Percentiles rank a stretch among this genome's conserved stretches.
Conservation (phyloP, 257 asterid species). For the Primulina tabacum region DNA sequence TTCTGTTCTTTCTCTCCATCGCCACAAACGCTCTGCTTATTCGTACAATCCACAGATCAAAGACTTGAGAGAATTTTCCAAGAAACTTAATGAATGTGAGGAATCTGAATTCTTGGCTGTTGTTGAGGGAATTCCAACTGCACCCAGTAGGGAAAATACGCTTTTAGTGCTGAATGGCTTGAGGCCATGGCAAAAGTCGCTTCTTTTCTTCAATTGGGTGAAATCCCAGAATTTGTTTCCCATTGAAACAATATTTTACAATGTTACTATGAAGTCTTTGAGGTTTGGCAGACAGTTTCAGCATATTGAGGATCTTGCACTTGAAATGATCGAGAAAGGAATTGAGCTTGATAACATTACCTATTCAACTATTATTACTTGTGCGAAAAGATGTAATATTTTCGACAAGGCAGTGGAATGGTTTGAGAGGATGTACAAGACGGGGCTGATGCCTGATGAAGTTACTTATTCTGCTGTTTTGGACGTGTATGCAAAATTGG, state of each 20-base stretch:
- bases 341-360: slow-evolving; percentile 80
- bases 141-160: slow-evolving; percentile 60
- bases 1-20: slow-evolving; percentile 73
- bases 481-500: slow-evolving; percentile 82
- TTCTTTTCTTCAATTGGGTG: slow-evolving; percentile 76
- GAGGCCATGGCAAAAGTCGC: slow-evolving; percentile 63
- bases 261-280: slow-evolving; percentile 84
- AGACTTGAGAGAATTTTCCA: slow-evolving; percentile 61
- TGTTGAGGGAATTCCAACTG: slow-evolving; percentile 55
- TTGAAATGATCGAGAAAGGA: slow-evolving; percentile 72
- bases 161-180: slow-evolving; percentile 67
- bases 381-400: slow-evolving; percentile 83
- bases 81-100: slow-evolving; percentile 59
- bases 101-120: slow-evolving; percentile 55
- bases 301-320: slow-evolving; percentile 66
- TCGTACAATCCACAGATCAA: slow-evolving; percentile 64
- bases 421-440: slow-evolving; percentile 95
- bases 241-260: slow-evolving; percentile 82
- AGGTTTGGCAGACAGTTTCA: slow-evolving; percentile 82
- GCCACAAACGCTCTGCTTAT: slow-evolving; percentile 65
- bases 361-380: slow-evolving; percentile 82
- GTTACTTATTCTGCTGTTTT: slow-evolving; percentile 87
- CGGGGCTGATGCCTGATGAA: slow-evolving; percentile 96
- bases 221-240: slow-evolving; percentile 57
- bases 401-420: slow-evolving; percentile 90